Evolutionary conservation across 2,329 filamentous ascomycete genomes (phyloP).

Genomic region (Escovopsis sp.): DNA sequence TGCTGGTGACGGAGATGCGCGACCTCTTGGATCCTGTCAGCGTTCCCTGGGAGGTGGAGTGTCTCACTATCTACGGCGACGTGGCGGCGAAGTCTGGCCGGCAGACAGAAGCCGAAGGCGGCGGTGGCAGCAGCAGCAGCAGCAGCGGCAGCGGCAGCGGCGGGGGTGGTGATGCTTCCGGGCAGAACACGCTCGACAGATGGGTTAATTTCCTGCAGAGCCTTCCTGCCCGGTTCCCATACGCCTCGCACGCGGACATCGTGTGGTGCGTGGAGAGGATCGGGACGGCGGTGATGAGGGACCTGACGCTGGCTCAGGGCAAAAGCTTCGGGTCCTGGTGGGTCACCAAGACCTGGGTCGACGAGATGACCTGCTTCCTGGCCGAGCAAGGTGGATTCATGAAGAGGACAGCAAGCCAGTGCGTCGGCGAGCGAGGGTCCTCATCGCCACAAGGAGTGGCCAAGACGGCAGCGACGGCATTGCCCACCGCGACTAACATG

Average conservation of each 20-base stretch:
- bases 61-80: slow-evolving; percentile 44
- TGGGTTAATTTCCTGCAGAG: slow-evolving; percentile 60
- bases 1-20: slow-evolving; percentile 52
- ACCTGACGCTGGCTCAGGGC: slow-evolving; percentile 63
- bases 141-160: no score
- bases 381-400: slow-evolving; percentile 86
- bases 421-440: slow-evolving; percentile 2
- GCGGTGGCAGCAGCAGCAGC: no score
- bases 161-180: slow-evolving; percentile 17
- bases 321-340: slow-evolving; percentile 83
- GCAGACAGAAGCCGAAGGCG: slow-evolving; percentile 12
- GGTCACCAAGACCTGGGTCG: slow-evolving; percentile 90
- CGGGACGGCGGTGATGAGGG: slow-evolving; percentile 62
- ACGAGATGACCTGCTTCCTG: slow-evolving; percentile 85
- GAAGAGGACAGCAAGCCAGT: slow-evolving; percentile 32
- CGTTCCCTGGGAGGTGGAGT: slow-evolving; percentile 49
- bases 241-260: slow-evolving; percentile 56
- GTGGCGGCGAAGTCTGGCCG: slow-evolving; percentile 32
- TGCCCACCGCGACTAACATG: no score
- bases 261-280: slow-evolving; percentile 63
- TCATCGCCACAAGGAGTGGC: no score
- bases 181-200: slow-evolving; percentile 58
- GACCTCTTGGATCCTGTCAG: slow-evolving; percentile 53
- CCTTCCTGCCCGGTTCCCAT: slow-evolving; percentile 56
- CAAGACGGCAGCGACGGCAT: no score